phyloP scores from a whole-genome alignment of 1,284 basidiomycete species.

The Leccinum solheimii region DNA sequence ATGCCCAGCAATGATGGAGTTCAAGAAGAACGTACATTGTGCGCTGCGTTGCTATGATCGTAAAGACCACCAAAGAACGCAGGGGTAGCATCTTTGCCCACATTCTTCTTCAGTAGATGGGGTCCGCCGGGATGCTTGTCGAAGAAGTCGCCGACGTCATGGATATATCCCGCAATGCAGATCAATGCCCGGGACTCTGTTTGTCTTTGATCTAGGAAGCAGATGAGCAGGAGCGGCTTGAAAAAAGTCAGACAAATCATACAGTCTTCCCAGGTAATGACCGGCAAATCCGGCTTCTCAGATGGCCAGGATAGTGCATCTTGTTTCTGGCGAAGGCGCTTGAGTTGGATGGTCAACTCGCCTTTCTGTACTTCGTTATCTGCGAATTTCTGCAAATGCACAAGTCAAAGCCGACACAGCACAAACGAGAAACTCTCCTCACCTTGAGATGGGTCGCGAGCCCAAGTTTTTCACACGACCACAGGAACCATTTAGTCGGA shows the following conservation, averaged over 20 bases:
- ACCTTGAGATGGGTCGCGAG: no score
- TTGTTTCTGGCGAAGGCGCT: constrained; percentile 69
- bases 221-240: background rate
- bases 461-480: no score
- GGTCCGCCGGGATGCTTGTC: constrained; percentile 83
- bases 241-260: constrained; percentile 23
- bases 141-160: constrained; percentile 78
- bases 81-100: constrained; percentile 82
- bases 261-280: constrained; percentile 84
- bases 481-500: no score
- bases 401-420: no score
- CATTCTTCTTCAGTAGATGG: constrained; percentile 63
- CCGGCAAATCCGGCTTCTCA: constrained; percentile 70
- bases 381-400: no score
- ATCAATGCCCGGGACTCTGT: constrained; percentile 72
- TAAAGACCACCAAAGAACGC: constrained; percentile 93
- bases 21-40: constrained; percentile 57
- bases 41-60: constrained; percentile 86
- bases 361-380: no score
- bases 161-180: constrained; percentile 84
- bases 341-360: constrained; percentile 39
- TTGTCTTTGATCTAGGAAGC: constrained; percentile 65
- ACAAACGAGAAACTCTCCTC: no score
- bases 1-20: background rate
- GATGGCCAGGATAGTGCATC: constrained; percentile 74